Base-by-base conservation (phyloP, 2,329 filamentous ascomycete genomes). In the Trichophyton rubrum region DNA sequence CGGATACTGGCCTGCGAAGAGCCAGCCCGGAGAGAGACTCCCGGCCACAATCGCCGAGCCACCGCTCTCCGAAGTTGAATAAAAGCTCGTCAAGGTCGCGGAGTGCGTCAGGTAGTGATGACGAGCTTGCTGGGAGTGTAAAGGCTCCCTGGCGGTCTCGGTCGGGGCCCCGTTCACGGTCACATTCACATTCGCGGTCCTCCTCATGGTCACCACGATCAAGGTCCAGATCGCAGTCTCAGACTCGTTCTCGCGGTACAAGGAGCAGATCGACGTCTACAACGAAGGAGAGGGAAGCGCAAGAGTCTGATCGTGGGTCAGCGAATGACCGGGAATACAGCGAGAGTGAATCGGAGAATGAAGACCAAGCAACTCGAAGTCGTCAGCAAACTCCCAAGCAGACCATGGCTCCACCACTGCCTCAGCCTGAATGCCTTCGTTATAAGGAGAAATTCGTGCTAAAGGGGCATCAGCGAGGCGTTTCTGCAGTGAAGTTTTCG, bases 401-500 rank as follows among this genome's bases (percentile, higher is more conserved):
- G 33, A 69, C 74, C 11, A 70, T 74, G 5, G 74, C 72, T 60
- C 72, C 71, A 41, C 74, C 70, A 49, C 1, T 75, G 11, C 73
- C 71, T 24, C 80, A 84, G 63, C 81, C 83, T 3, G 77, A 79
- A 22, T 75, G 74, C 24, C 80, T 90, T 15, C 80, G 86, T 70
- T 95, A 90, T 75, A 81, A 77, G 47, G 81, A 85, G 38, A 83
- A 84, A 59, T 82, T 91, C 64, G 81, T 87, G 20, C 80, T 96
- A 20, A 82, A 80, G 63, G 91, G 90, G 1, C 92, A 97, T 75
- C 80, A 82, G 57, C 85, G 86, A 62, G 85, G 89, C 22, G 84
- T 97, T 1, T 88, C 91, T 1, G 85, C 89, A 59, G 89, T 95
- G 56, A 88, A 88, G 67, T 95, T 96, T 74, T 96, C 91, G 1